Percentiles rank a stretch among this genome's conserved stretches.
phyloP scores from a whole-genome alignment of 169 alveolate genomes.

The Plasmodium yoelii region DNA sequence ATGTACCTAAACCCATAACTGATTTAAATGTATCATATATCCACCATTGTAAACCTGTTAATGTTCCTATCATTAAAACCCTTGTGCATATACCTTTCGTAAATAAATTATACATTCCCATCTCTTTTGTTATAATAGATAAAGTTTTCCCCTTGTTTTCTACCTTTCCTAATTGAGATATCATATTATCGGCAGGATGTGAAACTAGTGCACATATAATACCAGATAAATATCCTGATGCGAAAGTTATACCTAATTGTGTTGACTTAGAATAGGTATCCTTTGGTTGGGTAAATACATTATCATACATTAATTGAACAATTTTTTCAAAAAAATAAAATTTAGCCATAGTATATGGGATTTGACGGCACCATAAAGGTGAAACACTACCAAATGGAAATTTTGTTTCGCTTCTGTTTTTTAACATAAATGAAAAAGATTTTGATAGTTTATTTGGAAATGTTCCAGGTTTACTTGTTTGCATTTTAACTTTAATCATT shows the following conservation, averaged over 20 bases:
- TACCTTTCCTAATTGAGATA: constrained; percentile 94
- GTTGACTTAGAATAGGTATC: constrained; percentile 91
- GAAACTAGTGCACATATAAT: constrained; percentile 96
- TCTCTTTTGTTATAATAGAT: constrained; percentile 79
- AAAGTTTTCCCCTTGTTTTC: constrained; percentile 87
- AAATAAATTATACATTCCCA: constrained; percentile 85
- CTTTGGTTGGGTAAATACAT: constrained; percentile 92
- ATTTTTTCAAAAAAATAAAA: constrained; percentile 97
- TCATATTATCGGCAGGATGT: constrained; percentile 98
- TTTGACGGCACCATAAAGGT: constrained; percentile 96
- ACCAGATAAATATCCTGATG: constrained; percentile 97
- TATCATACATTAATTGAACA: constrained; percentile 91
- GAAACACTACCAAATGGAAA: constrained; percentile 92
- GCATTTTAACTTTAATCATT: constrained; percentile 95
- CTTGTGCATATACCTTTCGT: constrained; percentile 95
- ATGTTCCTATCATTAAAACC: constrained; percentile 98
- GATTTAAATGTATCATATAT: constrained; percentile 96
- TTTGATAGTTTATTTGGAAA: constrained; percentile 89
- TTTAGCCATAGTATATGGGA: constrained; percentile 99
- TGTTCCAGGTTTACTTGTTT: constrained; percentile 88
- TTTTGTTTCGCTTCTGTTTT: constrained; percentile 84
- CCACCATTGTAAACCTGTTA: constrained; percentile 99
- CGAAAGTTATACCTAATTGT: constrained; percentile 94
- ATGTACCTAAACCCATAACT: constrained; percentile 85
- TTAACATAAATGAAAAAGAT: constrained; percentile 89